Evolutionary conservation across 148 eudicot species (phyloP), one percentile per base, ranked within the genome.

Genomic region (Mesembryanthemum crystallinum): DNA sequence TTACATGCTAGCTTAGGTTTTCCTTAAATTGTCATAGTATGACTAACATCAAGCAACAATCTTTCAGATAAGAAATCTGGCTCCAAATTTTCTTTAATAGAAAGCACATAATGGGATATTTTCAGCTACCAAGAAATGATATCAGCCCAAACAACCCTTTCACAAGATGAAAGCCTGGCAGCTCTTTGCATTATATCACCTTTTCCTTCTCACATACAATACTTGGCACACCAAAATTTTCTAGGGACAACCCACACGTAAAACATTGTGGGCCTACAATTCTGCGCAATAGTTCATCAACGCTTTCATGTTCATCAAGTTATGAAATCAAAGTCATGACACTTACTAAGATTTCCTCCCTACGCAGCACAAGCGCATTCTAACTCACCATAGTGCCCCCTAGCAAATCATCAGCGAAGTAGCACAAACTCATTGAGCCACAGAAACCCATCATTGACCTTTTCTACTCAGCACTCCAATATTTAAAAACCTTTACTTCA

Each of bases 121-220:
- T 17, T 47, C 24, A 49, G 27, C 39, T 52, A 59, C 28, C 1
- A 18, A 18, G n/a, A n/a, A n/a, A n/a, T n/a, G 12, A 49, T 9
- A 51, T 23, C 61, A 77, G 21, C 17, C 57, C 67, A 43, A 59
- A n/a, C 2, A 47, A 62, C 11, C 76, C 64, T 49, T 35, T 71
- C 29, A 52, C 17, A 43, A 72, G 55, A 58, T 30, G 27, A 37
- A 57, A 15, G 55, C 45, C 25, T 32, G 20, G 18, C 37, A 2
- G 11, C 35, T 18, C 66, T 28, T 62, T 11, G 3, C 14, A 27
- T 5, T 30, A 13, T 29, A 0, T 30, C 35, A 13, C 66, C 17
- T 11, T 2, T 62, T 28, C 35, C 66, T 30, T 62, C 15, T 29
- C 37, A 13, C 37, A 10, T 62, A 62, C 37, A 62, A 62, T 62